A percentile compares a stretch with the other conserved stretches of the same genome.
Conservation (phyloP, 2,329 filamentous ascomycete genomes). For the Fusarium solani-melongenae region DNA sequence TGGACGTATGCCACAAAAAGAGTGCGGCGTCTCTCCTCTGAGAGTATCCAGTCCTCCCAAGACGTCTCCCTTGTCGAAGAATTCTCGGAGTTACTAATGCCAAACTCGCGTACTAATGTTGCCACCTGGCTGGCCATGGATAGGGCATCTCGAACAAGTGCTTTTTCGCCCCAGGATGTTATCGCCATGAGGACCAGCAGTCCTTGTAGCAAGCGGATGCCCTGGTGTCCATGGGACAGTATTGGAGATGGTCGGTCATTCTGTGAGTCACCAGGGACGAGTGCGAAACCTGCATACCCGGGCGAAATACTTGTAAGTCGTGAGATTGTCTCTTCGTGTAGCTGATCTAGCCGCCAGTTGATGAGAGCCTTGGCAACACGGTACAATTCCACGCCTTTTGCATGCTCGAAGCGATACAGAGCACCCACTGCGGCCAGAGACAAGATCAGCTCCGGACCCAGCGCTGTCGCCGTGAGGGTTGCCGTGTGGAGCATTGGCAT, state of each 20-base stretch:
- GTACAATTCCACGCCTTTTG: conserved; percentile 4
- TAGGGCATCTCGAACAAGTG: conserved; percentile 4
- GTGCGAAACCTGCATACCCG: conserved; percentile 3
- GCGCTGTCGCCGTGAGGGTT: not conserved
- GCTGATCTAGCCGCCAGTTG: conserved; percentile 6
- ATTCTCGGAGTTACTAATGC: not conserved
- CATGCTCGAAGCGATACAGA: conserved; percentile 10
- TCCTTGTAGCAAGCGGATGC: not conserved
- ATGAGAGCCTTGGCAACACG: conserved; percentile 3
- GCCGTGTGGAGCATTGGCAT: conserved; percentile 20
- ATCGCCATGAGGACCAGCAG: conserved; percentile 10
- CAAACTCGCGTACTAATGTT: conserved; percentile 8
- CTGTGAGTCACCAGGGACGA: not conserved
- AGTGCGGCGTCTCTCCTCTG: not conserved
- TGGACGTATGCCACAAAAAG: conserved; percentile 1
- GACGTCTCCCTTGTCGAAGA: not conserved
- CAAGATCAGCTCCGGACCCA: not conserved
- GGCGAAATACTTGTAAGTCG: conserved; percentile 1
- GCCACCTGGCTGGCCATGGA: conserved; percentile 6
- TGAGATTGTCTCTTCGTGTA: conserved; percentile 1
- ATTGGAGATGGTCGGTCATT: not conserved
- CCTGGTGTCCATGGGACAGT: not conserved
- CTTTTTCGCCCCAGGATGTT: conserved; percentile 2
- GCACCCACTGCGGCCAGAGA: conserved; percentile 15
- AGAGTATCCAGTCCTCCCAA: conserved; percentile 5